Evolutionary conservation across 768 basidiomycete species (phyloP).

Genomic region (Antrodiella citrinella): DNA sequence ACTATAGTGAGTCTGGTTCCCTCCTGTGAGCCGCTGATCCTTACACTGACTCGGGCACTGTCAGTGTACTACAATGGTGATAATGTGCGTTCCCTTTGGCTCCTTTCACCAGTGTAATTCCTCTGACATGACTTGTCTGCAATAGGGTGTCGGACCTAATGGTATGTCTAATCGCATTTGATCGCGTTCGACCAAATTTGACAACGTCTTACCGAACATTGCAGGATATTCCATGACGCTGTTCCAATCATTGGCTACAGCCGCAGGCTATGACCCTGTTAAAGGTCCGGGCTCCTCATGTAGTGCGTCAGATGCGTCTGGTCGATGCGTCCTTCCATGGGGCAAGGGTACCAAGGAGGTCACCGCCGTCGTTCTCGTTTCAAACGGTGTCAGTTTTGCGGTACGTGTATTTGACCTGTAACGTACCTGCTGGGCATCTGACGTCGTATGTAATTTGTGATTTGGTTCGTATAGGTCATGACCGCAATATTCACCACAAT

Average conservation of each 20-base stretch:
- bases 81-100: slow-evolving; percentile 38
- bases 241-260: slow-evolving; percentile 64
- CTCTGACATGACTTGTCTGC: not conserved
- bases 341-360: slow-evolving; percentile 63
- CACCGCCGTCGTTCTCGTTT: slow-evolving; percentile 66
- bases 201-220: not conserved
- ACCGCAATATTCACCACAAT: slow-evolving; percentile 77
- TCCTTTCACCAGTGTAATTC: not conserved
- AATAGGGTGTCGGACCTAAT: slow-evolving; percentile 59
- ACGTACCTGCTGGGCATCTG: not conserved
- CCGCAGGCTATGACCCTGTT: slow-evolving; percentile 69
- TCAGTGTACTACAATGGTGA: slow-evolving; percentile 79
- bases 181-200: not conserved
- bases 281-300: slow-evolving; percentile 68
- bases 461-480: slow-evolving; percentile 46
- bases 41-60: slow-evolving; percentile 3
- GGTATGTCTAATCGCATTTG: too few species aligned
- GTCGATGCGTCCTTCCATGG: slow-evolving; percentile 77
- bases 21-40: not conserved
- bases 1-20: slow-evolving; percentile 47
- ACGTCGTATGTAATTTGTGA: not conserved
- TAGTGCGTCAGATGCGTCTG: slow-evolving; percentile 44
- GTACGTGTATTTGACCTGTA: slow-evolving; percentile 27
- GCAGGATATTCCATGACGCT: slow-evolving; percentile 56
- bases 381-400: slow-evolving; percentile 72